phyloP scores from a whole-genome alignment of 805 yeast genomes.

The Starmera amethionina region DNA sequence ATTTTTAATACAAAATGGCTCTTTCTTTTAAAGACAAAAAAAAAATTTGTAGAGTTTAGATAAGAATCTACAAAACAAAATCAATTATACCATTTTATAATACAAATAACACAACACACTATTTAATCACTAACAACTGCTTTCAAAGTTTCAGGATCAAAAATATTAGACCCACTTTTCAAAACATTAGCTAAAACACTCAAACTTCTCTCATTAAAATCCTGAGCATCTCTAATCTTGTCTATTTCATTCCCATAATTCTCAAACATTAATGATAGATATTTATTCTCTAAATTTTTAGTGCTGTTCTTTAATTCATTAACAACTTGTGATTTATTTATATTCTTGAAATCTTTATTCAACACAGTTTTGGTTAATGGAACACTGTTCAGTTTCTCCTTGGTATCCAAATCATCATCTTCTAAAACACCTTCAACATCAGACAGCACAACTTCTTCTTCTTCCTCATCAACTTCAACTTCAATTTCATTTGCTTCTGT shows the following conservation, averaged over 20 bases:
- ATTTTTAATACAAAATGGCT: no score
- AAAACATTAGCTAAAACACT: conserved; percentile 5
- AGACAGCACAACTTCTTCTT: conserved; percentile 19
- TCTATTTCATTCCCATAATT: conserved; percentile 55
- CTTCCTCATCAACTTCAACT: conserved; percentile 2
- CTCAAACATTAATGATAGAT: conserved; percentile 43
- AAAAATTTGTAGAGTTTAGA: no score
- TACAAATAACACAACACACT: background rate
- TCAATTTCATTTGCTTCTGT: conserved; percentile 4
- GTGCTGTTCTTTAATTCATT: conserved; percentile 20
- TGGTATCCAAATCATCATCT: conserved; percentile 9
- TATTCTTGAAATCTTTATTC: conserved; percentile 17
- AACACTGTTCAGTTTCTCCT: conserved; percentile 12
- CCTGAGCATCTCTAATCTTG: conserved; percentile 50
- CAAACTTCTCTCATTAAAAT: conserved; percentile 50
- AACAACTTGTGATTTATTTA: conserved; percentile 22
- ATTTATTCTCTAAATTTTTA: conserved; percentile 37
- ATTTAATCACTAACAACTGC: background rate
- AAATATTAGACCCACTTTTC: conserved; percentile 1
- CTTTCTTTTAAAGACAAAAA: no score
- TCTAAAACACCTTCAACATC: conserved; percentile 20
- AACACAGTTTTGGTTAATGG: conserved; percentile 25
- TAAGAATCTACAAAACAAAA: no score
- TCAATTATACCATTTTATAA: background rate
- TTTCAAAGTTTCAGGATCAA: conserved; percentile 1